Evolutionary conservation across 192 early-diverging fungal species (phyloP).

Genomic region (Podila verticillata): DNA sequence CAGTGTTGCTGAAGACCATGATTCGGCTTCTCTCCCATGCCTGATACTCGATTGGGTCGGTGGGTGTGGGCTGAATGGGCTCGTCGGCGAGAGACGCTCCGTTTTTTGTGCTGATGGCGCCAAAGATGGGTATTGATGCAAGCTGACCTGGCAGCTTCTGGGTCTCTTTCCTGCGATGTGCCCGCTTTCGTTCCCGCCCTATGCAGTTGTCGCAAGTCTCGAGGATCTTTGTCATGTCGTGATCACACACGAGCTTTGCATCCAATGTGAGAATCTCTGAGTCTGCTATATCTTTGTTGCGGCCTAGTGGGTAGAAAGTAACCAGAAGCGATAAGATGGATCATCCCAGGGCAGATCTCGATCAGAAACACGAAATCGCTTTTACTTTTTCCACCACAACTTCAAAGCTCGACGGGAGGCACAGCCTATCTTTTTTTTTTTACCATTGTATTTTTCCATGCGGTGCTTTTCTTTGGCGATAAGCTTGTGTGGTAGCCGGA

Average conservation of each 20-base stretch:
- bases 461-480: constrained; percentile 76
- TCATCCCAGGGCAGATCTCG: no score
- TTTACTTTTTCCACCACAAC: no score
- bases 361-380: no score
- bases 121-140: constrained; percentile 47
- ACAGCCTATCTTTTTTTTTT: neutral
- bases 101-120: constrained; percentile 32
- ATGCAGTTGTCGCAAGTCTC: constrained; percentile 51
- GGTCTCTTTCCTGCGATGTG: constrained; percentile 43
- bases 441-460: constrained; percentile 61
- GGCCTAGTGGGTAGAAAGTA: constrained; percentile 7
- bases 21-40: constrained; percentile 41
- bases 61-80: constrained; percentile 40
- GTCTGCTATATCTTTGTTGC: constrained; percentile 36
- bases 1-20: constrained; percentile 51
- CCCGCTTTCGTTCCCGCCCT: constrained; percentile 48
- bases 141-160: constrained; percentile 36
- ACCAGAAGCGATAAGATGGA: neutral
- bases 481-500: constrained; percentile 75
- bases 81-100: constrained; percentile 19
- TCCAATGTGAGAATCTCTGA: constrained; percentile 40
- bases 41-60: constrained; percentile 39
- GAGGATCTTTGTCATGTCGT: constrained; percentile 44
- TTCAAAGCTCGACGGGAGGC: neutral
- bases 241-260: constrained; percentile 40